Percentiles rank a stretch among this genome's conserved stretches.
phyloP scores from a whole-genome alignment of 352 stramenopile species.

The Peronospora tabacina region DNA sequence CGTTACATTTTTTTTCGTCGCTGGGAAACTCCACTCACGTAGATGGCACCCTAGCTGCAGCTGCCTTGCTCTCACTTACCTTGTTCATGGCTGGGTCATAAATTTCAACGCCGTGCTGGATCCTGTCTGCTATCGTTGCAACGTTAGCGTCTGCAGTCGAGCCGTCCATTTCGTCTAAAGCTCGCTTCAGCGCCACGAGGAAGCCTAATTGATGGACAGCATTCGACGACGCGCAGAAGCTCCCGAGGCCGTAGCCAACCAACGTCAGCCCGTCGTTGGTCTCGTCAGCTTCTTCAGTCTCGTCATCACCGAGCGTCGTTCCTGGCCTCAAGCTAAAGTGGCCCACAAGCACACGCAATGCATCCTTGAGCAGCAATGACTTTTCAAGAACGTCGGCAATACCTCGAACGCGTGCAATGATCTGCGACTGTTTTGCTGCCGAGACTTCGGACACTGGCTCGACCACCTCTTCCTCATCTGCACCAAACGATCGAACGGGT shows the following conservation, averaged over 20 bases:
- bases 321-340: constrained; percentile 24
- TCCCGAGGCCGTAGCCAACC: constrained; percentile 67
- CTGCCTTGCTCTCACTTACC: constrained; percentile 14
- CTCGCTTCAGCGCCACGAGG: constrained; percentile 35
- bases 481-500: neutral
- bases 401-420: constrained; percentile 32
- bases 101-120: constrained; percentile 30
- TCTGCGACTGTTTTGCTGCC: constrained; percentile 28
- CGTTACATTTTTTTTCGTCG: neutral
- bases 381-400: constrained; percentile 30
- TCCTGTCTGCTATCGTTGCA: neutral
- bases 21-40: neutral
- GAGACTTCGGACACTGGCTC: constrained; percentile 27
- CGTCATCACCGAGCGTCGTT: constrained; percentile 1
- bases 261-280: constrained; percentile 16
- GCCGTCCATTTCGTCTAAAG: constrained; percentile 3
- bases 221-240: constrained; percentile 65
- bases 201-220: constrained; percentile 72
- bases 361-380: constrained; percentile 26
- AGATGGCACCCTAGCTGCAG: neutral
- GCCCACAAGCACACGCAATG: constrained; percentile 18
- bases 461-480: constrained; percentile 20
- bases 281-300: constrained; percentile 2
- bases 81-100: constrained; percentile 80
- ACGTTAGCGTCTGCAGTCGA: neutral